Percentiles rank a stretch among this genome's conserved stretches.
Conservation (phyloP, 495 filamentous ascomycete genomes). For the Xylaria grammica region DNA sequence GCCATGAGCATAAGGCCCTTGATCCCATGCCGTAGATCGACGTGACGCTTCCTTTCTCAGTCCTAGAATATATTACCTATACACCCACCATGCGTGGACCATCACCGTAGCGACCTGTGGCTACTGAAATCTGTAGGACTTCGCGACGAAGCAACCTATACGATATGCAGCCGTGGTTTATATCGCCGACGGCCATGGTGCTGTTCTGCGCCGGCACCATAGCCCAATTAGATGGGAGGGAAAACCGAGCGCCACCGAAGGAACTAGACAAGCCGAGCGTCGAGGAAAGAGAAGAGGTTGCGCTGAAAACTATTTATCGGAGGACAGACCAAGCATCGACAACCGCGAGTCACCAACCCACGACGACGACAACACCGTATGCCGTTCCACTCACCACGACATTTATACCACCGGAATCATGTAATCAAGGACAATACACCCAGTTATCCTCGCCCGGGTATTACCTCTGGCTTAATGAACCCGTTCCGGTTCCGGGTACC, state of each 20-base stretch:
- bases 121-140: background rate
- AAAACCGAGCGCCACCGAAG: background rate
- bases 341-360: slow-evolving; percentile 9
- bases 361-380: slow-evolving; percentile 19
- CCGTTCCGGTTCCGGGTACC: slow-evolving; percentile 31
- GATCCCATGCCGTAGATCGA: background rate
- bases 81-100: background rate
- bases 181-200: background rate
- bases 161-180: background rate
- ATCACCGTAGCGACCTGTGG: background rate
- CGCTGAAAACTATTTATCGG: background rate
- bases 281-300: background rate
- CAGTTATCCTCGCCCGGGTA: slow-evolving; percentile 28
- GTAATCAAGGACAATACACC: slow-evolving; percentile 30
- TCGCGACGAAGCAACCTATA: background rate
- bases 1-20: slow-evolving; percentile 6
- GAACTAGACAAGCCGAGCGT: background rate
- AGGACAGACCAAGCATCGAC: background rate
- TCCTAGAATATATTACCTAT: background rate
- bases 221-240: background rate
- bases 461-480: slow-evolving; percentile 33
- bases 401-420: slow-evolving; percentile 29
- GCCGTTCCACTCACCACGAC: slow-evolving; percentile 31
- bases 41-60: background rate
- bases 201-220: slow-evolving; percentile 1